Base-by-base conservation (phyloP, 495 filamentous ascomycete genomes). In the Penicillium pulvis region DNA sequence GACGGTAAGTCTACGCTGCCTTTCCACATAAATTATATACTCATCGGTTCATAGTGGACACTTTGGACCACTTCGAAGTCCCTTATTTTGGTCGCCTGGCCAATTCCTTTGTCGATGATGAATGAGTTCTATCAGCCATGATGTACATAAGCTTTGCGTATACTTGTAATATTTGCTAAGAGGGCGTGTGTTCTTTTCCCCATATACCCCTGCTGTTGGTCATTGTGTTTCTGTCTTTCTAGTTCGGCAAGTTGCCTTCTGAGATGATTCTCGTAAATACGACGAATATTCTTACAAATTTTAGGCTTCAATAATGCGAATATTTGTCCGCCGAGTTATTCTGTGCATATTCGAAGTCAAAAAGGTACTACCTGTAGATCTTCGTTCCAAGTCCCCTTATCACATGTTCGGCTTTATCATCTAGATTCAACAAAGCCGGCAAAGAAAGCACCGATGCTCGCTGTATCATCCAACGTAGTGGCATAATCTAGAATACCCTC, bases 71-170 rank as follows among this genome's bases (percentile, higher is more conserved):
- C 76, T 93, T 87, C 61, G 91, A 97, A 71, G 83, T 97, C n/a
- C 93, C 93, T 4, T 83, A 95, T 71, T 89, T 97, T 16, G 75
- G 75, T 26, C 71, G 61, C 16, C 78, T 97, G 70, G 93, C 93
- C 39, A 96, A 90, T 75, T 88, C 88, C 23, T 92, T 97, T 72
- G 81, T 98, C 56, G 93, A 98, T 74, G 88, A 95, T 71, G 93
- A 98, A 78, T 98, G 61, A 78, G 35, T 12, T 16, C 2, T 23
- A 7, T 42, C 12, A 36, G 17, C 19, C 42, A 28, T 9, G 17
- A 14, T 57, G 33, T 24, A 14, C 49, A 51, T 57, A 33, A 30
- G 19, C 49, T 57, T 57, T 61, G 41, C 52, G 20, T 52, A 41
- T 52, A 59, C 30, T 61, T 59, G 61, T 57, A 61, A 59, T 60